Percentiles rank a stretch among this genome's conserved stretches.
Conservation (phyloP, 176 grass and related monocot species). For the Hordeum marinum region DNA sequence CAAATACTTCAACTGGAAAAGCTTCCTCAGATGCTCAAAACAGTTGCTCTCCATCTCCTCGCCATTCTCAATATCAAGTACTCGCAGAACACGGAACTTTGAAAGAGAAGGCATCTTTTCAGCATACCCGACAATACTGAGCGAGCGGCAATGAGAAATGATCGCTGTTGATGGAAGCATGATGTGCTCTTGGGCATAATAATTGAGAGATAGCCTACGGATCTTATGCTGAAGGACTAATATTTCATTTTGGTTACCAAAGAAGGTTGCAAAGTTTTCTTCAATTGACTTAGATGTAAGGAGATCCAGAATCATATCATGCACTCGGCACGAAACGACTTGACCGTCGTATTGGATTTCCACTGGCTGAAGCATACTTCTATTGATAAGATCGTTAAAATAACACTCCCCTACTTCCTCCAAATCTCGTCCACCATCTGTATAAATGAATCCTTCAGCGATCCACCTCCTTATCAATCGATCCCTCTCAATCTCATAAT, state of each 20-base stretch:
- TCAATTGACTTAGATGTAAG: slow-evolving; percentile 27
- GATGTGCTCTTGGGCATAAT: background rate
- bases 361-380: slow-evolving; percentile 36
- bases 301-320: slow-evolving; percentile 54
- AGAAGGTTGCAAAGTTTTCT: slow-evolving; percentile 36
- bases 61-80: slow-evolving; percentile 34
- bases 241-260: background rate
- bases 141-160: slow-evolving; percentile 13
- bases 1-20: slow-evolving; percentile 31
- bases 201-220: slow-evolving; percentile 25
- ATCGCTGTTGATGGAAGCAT: slow-evolving; percentile 6
- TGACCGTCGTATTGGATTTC: slow-evolving; percentile 9
- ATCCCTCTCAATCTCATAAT: slow-evolving; percentile 30
- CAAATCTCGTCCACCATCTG: slow-evolving; percentile 12
- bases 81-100: slow-evolving; percentile 16
- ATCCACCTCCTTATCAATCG: slow-evolving; percentile 34
- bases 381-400: slow-evolving; percentile 42
- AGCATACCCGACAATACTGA: slow-evolving; percentile 27
- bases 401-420: slow-evolving; percentile 16
- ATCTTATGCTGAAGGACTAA: slow-evolving; percentile 8
- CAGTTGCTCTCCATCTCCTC: slow-evolving; percentile 20
- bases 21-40: slow-evolving; percentile 6
- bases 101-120: slow-evolving; percentile 27
- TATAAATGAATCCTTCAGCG: slow-evolving; percentile 39
- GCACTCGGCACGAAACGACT: slow-evolving; percentile 23